Base-by-base conservation (phyloP, 2,329 filamentous ascomycete species). In the Alternaria alternata region DNA sequence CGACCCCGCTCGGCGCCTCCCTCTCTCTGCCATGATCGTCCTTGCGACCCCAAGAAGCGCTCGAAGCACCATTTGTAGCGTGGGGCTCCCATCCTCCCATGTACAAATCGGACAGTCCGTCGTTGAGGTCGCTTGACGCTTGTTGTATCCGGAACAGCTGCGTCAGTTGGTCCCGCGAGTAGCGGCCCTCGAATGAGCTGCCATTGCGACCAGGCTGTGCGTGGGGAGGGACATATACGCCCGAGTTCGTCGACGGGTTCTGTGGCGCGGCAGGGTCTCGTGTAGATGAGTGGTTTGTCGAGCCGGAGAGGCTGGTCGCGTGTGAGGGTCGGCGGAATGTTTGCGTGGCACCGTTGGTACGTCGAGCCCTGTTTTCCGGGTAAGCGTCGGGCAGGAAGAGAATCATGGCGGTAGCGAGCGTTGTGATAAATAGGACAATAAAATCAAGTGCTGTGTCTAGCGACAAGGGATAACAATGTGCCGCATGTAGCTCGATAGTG, bases 21-120 rank as follows among this genome's bases (percentile, higher is more conserved):
- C 93, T 83, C 64, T 91, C 88, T 75, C 93, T 90, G 60, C 86
- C 71, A 49, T 80, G 86, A 66, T 97, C 93, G 59, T 87, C 86
- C 68, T 84, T 85, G 78, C 94, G 93, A 52, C 91, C 91, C 93
- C 93, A 96, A 54, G 87, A 86, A 26, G 76, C 75, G 49, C 72
- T 82, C 72, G 78, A 84, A 72, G 75, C 71, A 32, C 89, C 88
- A 69, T 93, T 93, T 41, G 88, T 81, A 51, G 88, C 86, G 59
- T 88, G 87, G 28, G 93, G 92, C 76, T 92, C 89, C 93, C 93
- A 97, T 62, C 88, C 88, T 56, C 88, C 84, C 69, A 91, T 86
- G 74, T 90, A 94, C 57, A 96, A 84, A 62, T 84, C 83, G 46
- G 89, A 85, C 39, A 93, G 81, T 64, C 89, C 86, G 61, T 87